A percentile compares a stretch with the other conserved stretches of the same genome.
Evolutionary conservation across 345 rosid genomes (phyloP).

Genomic region (Eucalyptus lansdowneana): DNA sequence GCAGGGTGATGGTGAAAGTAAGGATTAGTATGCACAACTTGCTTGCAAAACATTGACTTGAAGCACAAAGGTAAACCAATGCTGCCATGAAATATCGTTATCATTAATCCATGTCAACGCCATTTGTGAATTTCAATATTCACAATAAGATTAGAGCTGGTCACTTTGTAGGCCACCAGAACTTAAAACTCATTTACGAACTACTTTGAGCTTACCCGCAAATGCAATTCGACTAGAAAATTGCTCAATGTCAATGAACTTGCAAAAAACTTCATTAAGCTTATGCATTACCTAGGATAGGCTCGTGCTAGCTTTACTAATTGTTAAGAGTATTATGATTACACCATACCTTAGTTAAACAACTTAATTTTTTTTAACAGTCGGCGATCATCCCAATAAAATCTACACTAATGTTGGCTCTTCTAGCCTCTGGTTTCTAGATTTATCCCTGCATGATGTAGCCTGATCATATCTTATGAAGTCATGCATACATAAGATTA

Average conservation of each 20-base stretch:
- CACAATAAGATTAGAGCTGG: neutral
- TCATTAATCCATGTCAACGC: neutral
- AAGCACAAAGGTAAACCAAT: slow-evolving; percentile 47
- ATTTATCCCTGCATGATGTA: neutral
- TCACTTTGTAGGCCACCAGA: neutral
- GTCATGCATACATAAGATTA: neutral
- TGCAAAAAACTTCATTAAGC: neutral
- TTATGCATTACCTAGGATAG: neutral
- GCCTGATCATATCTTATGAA: neutral
- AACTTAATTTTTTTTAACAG: no score
- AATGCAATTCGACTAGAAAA: neutral
- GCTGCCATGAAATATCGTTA: neutral
- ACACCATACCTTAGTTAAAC: neutral
- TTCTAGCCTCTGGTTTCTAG: neutral
- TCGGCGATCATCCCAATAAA: neutral
- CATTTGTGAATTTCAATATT: neutral
- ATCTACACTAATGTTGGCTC: neutral
- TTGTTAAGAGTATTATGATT: neutral
- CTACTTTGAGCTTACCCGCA: neutral
- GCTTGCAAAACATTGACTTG: slow-evolving; percentile 49
- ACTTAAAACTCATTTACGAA: neutral
- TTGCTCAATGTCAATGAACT: neutral
- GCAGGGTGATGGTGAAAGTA: slow-evolving; percentile 92
- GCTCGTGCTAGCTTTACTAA: neutral
- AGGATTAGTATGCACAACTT: slow-evolving; percentile 55